Evolutionary conservation across 768 basidiomycete species (phyloP), one percentile per base, ranked within the genome.

Genomic region (Fistulinella prunicolor): DNA sequence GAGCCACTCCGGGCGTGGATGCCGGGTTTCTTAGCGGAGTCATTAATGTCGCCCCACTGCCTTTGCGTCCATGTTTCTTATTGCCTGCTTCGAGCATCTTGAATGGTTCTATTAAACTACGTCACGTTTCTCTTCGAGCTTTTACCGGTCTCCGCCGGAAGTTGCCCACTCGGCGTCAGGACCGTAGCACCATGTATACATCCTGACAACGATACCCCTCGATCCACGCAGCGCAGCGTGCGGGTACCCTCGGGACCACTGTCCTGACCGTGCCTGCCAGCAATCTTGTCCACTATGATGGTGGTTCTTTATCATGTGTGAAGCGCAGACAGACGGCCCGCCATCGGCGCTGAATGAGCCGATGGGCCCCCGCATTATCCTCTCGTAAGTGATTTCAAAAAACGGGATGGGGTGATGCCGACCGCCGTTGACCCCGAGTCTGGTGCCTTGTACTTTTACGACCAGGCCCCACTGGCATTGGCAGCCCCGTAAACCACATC

Each of bases 181-280:
- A n/a, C 42, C 28, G 16, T 59, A 35, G 24, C 28, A n/a, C 41
- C 1, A 6, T 9, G 28, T 21, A 34, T 3, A 6, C 42, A 40
- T 26, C 40, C 38, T 24, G 22, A 36, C 19, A 32, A 38, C 32
- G 23, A 13, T 28, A 3, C 37, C 26, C 1, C 44, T 49, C 8
- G 45, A 54, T 38, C 51, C 16, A 42, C 50, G 41, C 61, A 43
- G n/a, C 19, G 51, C 57, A 17, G 57, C 61, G 42, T 9, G 55
- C 55, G 14, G 47, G 55, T 3, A 46, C 49, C 17, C 39, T 54
- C 28, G 55, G 61, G 1, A 50, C 49, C 9, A 51, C 40, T 8
- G 14, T 52, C 4, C 0, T 59, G 12, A 47, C 42, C 6, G 46
- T 49, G 23, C 51, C 54, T 7, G 9, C n/a, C n/a, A n/a, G n/a